Base-by-base conservation (phyloP, 2,329 filamentous ascomycete species). In the Blumeriella jaapii region DNA sequence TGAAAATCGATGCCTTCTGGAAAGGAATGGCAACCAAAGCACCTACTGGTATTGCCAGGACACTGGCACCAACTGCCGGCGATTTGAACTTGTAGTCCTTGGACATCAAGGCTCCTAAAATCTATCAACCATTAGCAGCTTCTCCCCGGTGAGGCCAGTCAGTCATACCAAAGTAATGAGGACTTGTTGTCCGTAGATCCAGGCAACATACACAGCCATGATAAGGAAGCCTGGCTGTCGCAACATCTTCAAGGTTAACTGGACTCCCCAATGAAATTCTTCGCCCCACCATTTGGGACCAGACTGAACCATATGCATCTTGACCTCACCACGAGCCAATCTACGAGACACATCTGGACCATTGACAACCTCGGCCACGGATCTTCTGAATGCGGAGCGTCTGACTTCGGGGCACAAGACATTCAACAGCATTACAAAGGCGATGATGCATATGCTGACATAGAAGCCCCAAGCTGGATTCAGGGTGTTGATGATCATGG, bases 161-260 rank as follows among this genome's bases (percentile, higher is more conserved):
- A 26, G 35, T 2, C 64, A 59, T 39, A 84, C 67, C 38, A 82
- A 64, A 40, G 86, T 81, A 39, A 84, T 65, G 36, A 87, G 62
- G 4, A 83, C 78, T 2, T 84, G 67, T 50, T 86, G 78, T 2
- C 78, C 78, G 54, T 86, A 84, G 29, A 85, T 81, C 82, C 82
- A 87, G 5, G 70, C 77, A 10, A 77, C 63, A 55, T 87, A 87
- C n/a, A 82, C 41, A 1, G 78, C 69, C 51, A 87, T 63, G 18
- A 84, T 59, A n/a, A 74, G 57, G 53, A 86, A 87, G 0, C 82
- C 82, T 3, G 78, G 71, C 52, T 87, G 82, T 23, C 68, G 69
- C 32, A 84, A 61, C 81, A 87, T 86, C 49, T 77, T 72, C 13
- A 70, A 55, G 30, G 70, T 76, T 28, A 89, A 63, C 12, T 72